Base-by-base conservation (phyloP, 192 early-diverging fungal genomes). In the Diversispora eburnea region DNA sequence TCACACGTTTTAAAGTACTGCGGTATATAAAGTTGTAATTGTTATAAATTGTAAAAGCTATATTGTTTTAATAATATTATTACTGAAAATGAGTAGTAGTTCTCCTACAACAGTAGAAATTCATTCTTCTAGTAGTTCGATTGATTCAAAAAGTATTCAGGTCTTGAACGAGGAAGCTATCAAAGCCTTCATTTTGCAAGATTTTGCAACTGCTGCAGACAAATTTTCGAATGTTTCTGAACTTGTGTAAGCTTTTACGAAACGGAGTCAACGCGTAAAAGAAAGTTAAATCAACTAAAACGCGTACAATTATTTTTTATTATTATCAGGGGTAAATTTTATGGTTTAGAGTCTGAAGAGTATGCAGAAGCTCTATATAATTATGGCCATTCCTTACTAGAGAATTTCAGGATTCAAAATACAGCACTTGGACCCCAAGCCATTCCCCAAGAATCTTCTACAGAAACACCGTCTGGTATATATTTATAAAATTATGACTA, bases 371-470 rank as follows among this genome's bases (percentile, higher is more conserved):
- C 84, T 0, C 76, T 91, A 59, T 88, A 92, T 61, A 77, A 87
- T 67, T 94, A 93, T 74, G 93, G 93, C 22, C 81, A 85, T 15
- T 88, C 91, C 5, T 77, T 94, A 8, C 75, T 93, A n/a, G 84
- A 91, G 63, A 83, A 89, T 68, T 90, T 89, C 12, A 87, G 92
- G 54, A 79, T 90, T 73, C 87, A 92, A 61, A 90, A 78, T 76
- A 87, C 90, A 51, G 88, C 92, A n/a, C 74, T 94, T 56, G 93
- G 90, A 8, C 84, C 87, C 10, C 79, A 80, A 48, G 54, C 64
- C 9, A 13, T 52, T 25, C 20, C 47, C 2, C n/a, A 63, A 63
- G 17, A 22, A 41, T 3, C 61, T 63, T 51, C 49, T 12, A 51
- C 49, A 51, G 61, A 63, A 22, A n/a, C 8, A 17, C 25, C 57